phyloP scores from a whole-genome alignment of 805 yeast species.

The Wickerhamomyces chaumierensis region DNA sequence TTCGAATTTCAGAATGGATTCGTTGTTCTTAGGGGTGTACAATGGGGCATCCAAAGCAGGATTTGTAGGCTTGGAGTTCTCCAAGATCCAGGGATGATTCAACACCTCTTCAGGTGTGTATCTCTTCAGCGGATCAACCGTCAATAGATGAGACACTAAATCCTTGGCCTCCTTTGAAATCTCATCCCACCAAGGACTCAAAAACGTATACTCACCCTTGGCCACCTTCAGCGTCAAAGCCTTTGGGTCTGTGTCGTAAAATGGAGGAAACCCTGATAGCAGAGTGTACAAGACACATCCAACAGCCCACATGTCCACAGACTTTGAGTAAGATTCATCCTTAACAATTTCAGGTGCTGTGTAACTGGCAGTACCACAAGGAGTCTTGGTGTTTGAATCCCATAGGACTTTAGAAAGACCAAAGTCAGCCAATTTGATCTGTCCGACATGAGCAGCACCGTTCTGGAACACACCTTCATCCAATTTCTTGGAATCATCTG shows the following conservation, averaged over 20 bases:
- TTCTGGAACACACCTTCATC: constrained; percentile 84
- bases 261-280: constrained; percentile 96
- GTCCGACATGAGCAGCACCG: constrained; percentile 91
- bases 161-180: constrained; percentile 82
- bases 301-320: constrained; percentile 98
- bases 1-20: constrained; percentile 16
- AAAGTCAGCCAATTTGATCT: constrained; percentile 87
- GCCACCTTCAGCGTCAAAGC: constrained; percentile 56
- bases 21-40: constrained; percentile 12
- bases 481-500: constrained; percentile 60
- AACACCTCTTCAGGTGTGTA: constrained; percentile 72
- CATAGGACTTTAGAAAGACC: constrained; percentile 88
- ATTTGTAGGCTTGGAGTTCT: constrained; percentile 22
- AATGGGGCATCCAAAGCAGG: constrained; percentile 41
- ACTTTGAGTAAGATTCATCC: constrained; percentile 84
- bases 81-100: constrained; percentile 69
- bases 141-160: constrained; percentile 65
- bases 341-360: constrained; percentile 97
- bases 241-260: constrained; percentile 75
- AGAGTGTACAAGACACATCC: constrained; percentile 93
- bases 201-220: constrained; percentile 58
- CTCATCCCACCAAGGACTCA: constrained; percentile 87
- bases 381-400: constrained; percentile 76
- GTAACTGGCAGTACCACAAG: constrained; percentile 97
- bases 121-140: constrained; percentile 71